Evolutionary conservation across 2,329 filamentous ascomycete genomes (phyloP).

Genomic region (Pseudocercospora cruenta): DNA sequence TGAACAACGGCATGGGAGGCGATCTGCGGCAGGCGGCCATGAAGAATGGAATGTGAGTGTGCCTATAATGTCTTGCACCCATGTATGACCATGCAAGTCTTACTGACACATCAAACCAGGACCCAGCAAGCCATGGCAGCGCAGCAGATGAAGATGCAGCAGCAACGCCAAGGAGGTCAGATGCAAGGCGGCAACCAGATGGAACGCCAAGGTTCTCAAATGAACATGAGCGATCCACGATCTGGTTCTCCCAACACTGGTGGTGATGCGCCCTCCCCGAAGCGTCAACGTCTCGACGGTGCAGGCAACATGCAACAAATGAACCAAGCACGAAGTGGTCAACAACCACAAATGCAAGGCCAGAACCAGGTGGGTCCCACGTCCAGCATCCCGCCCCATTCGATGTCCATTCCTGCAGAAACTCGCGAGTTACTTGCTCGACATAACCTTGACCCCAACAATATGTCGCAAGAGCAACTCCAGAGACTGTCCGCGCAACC

Average conservation of each 20-base stretch:
- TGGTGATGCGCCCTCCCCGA: slow-evolving; percentile 86
- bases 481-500: slow-evolving; percentile 61
- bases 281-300: slow-evolving; percentile 76
- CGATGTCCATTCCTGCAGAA: slow-evolving; percentile 27
- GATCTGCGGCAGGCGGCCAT: slow-evolving; percentile 28
- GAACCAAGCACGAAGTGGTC: slow-evolving; percentile 46
- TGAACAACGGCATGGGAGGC: slow-evolving; percentile 28
- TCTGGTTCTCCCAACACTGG: slow-evolving; percentile 72
- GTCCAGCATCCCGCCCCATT: slow-evolving; percentile 26
- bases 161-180: slow-evolving; percentile 55
- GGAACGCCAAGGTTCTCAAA: slow-evolving; percentile 83
- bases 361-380: slow-evolving; percentile 39
- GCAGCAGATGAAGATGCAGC: slow-evolving; percentile 64
- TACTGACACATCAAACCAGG: slow-evolving; percentile 27
- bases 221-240: slow-evolving; percentile 79
- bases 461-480: slow-evolving; percentile 76
- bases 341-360: slow-evolving; percentile 35
- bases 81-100: background rate
- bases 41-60: slow-evolving; percentile 31
- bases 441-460: slow-evolving; percentile 74
- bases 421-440: slow-evolving; percentile 49
- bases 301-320: slow-evolving; percentile 69
- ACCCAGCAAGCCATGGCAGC: slow-evolving; percentile 27
- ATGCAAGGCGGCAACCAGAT: slow-evolving; percentile 72
- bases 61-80: background rate